A percentile compares a stretch with the other conserved stretches of the same genome.
Conservation (phyloP, 2,329 filamentous ascomycete genomes). For the Pyrenophora graminea region DNA sequence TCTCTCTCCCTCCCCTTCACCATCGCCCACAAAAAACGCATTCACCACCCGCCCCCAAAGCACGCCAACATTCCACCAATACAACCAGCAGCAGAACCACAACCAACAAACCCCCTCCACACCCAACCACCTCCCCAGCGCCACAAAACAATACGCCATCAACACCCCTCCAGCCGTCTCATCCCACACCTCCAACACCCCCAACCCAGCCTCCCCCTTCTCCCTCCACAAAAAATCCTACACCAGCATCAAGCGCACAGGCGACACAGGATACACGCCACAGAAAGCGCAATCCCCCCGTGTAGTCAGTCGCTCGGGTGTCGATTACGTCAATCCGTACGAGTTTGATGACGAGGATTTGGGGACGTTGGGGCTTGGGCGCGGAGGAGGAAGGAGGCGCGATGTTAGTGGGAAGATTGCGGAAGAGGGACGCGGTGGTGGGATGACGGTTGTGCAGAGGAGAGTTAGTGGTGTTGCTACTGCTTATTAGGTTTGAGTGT, state of each 20-base stretch:
- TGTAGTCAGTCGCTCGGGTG: slow-evolving; percentile 53
- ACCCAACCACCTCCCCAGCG: slow-evolving; percentile 30
- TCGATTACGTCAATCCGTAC: slow-evolving; percentile 50
- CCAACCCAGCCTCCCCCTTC: slow-evolving; percentile 29
- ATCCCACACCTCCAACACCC: background rate
- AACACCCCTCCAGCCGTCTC: slow-evolving; percentile 25
- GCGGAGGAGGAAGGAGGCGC: slow-evolving; percentile 16
- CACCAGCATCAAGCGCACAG: slow-evolving; percentile 38
- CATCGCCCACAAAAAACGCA: no score
- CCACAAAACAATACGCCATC: slow-evolving; percentile 38
- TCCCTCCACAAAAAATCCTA: slow-evolving; percentile 41
- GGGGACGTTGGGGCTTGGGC: slow-evolving; percentile 25
- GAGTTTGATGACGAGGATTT: slow-evolving; percentile 39
- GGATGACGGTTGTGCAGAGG: slow-evolving; percentile 42
- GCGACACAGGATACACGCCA: slow-evolving; percentile 36
- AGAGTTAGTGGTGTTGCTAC: slow-evolving; percentile 48
- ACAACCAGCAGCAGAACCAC: no score
- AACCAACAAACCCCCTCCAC: slow-evolving; percentile 13
- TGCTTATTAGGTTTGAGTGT: slow-evolving; percentile 2
- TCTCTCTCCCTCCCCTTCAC: slow-evolving; percentile 25
- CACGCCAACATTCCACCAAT: no score
- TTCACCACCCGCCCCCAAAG: no score
- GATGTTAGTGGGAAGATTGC: slow-evolving; percentile 75
- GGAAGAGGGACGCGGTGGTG: slow-evolving; percentile 66
- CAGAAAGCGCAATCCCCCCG: slow-evolving; percentile 44